Evolutionary conservation across 805 yeast species (phyloP).

Genomic region (Geotrichum ghanense): DNA sequence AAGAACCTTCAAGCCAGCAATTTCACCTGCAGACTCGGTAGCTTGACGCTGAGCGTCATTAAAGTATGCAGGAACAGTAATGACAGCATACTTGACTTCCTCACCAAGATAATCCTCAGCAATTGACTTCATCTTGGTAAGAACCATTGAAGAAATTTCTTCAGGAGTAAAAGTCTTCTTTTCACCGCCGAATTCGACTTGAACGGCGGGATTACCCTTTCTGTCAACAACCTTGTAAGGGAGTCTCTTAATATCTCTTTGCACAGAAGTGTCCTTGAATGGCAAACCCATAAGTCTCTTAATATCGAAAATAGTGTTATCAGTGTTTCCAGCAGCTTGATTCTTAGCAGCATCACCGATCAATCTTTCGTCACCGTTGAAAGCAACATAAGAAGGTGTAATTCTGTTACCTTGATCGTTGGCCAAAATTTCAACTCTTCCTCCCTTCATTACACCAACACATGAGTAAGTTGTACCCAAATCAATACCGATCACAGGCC

Average conservation of each 20-base stretch:
- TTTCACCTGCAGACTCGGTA: conserved; percentile 85
- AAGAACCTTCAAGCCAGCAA: conserved; percentile 80
- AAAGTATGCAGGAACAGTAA: conserved; percentile 88
- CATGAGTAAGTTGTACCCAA: conserved; percentile 96
- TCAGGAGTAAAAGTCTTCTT: conserved; percentile 77
- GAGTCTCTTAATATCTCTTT: conserved; percentile 69
- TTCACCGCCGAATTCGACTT: conserved; percentile 66
- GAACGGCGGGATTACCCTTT: conserved; percentile 72
- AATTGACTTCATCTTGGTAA: conserved; percentile 83
- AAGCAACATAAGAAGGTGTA: conserved; percentile 91
- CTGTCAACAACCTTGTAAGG: conserved; percentile 64
- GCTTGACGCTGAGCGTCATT: conserved; percentile 93
- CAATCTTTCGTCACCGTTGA: conserved; percentile 82
- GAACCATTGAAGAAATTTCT: conserved; percentile 85
- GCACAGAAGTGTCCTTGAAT: conserved; percentile 65
- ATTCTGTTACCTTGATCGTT: conserved; percentile 97
- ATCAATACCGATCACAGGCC: conserved; percentile 77
- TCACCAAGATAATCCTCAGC: conserved; percentile 86
- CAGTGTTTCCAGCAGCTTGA: conserved; percentile 84
- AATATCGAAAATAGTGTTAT: conserved; percentile 80
- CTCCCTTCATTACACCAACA: conserved; percentile 80
- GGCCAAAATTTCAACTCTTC: conserved; percentile 85
- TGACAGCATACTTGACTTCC: conserved; percentile 80
- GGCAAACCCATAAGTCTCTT: conserved; percentile 85
- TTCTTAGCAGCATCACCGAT: conserved; percentile 96